A percentile compares a stretch with the other conserved stretches of the same genome.
These are phyloP conservation scores for Alternaria sp. DNA, from an alignment of 2,329 filamentous ascomycete genomes.

Conservation along the genomic window DNA sequence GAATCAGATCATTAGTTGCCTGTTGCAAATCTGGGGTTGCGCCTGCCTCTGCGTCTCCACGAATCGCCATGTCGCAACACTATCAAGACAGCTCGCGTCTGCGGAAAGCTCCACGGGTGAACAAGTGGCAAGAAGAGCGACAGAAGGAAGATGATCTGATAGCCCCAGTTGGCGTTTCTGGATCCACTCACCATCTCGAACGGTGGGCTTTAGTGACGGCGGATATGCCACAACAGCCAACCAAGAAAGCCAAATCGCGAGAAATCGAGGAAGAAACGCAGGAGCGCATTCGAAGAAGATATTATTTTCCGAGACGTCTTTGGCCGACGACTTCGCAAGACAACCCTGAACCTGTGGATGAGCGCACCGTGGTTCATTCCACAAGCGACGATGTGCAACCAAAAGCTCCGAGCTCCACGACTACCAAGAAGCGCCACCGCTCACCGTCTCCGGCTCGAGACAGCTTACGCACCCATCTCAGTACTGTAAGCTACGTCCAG, in stretches of 20 bases:
- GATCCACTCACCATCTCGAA: constrained; percentile 14
- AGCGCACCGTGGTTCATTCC: neutral
- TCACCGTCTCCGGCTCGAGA: constrained; percentile 2
- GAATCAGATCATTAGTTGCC: neutral
- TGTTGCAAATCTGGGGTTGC: neutral
- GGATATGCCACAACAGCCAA: constrained; percentile 4
- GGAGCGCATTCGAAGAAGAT: constrained; percentile 14
- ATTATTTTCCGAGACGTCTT: neutral
- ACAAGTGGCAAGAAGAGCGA: constrained; percentile 6
- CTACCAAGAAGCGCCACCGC: constrained; percentile 4
- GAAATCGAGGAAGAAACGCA: constrained; percentile 8
- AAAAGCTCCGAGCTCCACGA: neutral
- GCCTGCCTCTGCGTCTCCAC: neutral
- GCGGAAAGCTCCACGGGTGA: neutral
- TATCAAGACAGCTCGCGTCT: neutral
- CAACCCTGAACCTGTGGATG: neutral
- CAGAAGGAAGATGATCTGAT: constrained; percentile 21
- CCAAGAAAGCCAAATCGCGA: constrained; percentile 3
- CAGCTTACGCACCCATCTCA: neutral
- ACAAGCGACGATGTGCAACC: neutral
- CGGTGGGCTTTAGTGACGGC: constrained; percentile 20
- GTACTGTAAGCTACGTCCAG: neutral
- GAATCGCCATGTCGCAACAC: constrained; percentile 1
- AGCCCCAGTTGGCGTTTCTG: constrained; percentile 9
- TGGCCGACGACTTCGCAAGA: neutral